phyloP scores from a whole-genome alignment of 177 flowering plant genomes.

The Vitis hybrid region DNA sequence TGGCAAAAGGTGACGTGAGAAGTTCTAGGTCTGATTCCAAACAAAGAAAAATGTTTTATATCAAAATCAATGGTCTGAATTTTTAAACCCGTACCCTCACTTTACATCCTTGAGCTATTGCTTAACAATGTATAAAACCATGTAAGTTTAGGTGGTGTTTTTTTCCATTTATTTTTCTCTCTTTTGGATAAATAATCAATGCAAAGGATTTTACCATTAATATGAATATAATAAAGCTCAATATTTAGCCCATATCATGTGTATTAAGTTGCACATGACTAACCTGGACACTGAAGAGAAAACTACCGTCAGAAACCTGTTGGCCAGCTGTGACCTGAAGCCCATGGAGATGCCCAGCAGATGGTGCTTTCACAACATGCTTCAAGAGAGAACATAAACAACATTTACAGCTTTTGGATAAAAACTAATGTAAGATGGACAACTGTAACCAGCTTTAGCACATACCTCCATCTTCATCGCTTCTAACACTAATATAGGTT shows the following conservation, averaged over 20 bases:
- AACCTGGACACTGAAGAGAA: constrained; percentile 76
- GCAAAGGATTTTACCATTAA: background rate
- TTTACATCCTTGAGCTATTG: background rate
- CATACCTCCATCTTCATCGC: constrained; percentile 99
- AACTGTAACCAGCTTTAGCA: constrained; percentile 1
- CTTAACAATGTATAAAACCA: background rate
- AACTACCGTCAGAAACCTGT: constrained; percentile 73
- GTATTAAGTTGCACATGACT: constrained; percentile 13
- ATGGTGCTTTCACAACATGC: constrained; percentile 93
- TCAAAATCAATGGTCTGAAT: no score
- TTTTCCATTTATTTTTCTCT: no score
- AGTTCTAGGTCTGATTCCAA: no score
- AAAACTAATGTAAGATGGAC: background rate
- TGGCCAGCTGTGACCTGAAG: constrained; percentile 70
- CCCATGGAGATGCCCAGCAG: constrained; percentile 61
- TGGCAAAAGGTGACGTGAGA: no score
- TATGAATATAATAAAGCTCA: background rate
- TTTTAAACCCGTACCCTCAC: no score
- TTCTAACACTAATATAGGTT: constrained; percentile 80
- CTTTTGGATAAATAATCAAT: background rate
- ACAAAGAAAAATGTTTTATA: no score
- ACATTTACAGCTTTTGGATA: background rate
- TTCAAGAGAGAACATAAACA: constrained; percentile 19
- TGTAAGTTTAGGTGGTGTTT: background rate
- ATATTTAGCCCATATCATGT: background rate